phyloP scores from a whole-genome alignment of 129 eudicot species.

The Scalesia atractyloides region DNA sequence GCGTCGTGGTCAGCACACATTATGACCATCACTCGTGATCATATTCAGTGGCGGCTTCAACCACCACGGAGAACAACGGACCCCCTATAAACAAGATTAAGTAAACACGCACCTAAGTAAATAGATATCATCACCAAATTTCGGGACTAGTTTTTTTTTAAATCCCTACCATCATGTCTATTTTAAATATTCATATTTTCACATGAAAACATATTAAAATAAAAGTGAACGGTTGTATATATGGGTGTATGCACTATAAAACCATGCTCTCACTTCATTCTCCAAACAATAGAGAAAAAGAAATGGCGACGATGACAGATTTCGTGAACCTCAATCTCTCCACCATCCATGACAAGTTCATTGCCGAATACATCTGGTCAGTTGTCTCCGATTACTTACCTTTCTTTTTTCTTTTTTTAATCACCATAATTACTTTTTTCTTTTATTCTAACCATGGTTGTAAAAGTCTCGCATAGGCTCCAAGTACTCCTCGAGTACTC shows the following conservation, averaged over 20 bases:
- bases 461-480: too few relatives aligned
- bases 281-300: conserved; percentile 8
- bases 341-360: conserved; percentile 46
- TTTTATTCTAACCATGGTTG: too few relatives aligned
- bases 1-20: too few relatives aligned
- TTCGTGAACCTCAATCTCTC: conserved; percentile 64
- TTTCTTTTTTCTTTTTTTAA: not conserved
- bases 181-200: not conserved
- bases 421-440: not conserved
- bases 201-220: not conserved
- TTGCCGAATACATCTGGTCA: conserved; percentile 85
- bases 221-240: conserved; percentile 3
- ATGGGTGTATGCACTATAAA: conserved; percentile 20
- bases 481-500: too few relatives aligned
- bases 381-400: conserved; percentile 4
- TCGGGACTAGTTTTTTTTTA: too few relatives aligned
- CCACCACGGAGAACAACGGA: too few relatives aligned
- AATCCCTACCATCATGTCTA: not conserved
- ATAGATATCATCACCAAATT: too few relatives aligned
- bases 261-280: not conserved
- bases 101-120: too few relatives aligned
- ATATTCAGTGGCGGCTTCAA: too few relatives aligned
- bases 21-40: too few relatives aligned
- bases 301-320: conserved; percentile 60
- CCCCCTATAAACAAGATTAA: too few relatives aligned